Conservation (phyloP, 2,329 filamentous ascomycete species). For the Chaetomiaceae sp. region DNA sequence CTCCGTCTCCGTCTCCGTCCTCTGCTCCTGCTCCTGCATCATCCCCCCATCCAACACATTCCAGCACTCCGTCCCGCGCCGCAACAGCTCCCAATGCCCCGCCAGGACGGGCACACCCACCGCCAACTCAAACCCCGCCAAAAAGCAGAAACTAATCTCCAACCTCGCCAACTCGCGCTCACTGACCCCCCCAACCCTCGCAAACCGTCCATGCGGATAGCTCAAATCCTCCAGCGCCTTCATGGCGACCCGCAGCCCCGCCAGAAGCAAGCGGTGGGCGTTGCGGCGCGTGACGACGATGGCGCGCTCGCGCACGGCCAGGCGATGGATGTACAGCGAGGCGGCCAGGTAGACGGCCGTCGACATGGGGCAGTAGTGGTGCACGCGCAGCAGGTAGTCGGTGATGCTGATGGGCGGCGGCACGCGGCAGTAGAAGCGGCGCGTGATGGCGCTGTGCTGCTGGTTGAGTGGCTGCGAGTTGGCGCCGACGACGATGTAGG, state of each 20-base stretch:
- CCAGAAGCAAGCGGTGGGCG: conserved; percentile 78
- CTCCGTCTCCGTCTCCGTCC: too few relatives aligned
- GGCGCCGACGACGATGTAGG: conserved; percentile 58
- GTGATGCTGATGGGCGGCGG: conserved; percentile 76
- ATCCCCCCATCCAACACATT: conserved; percentile 12
- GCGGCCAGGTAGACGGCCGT: conserved; percentile 89
- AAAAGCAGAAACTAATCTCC: conserved; percentile 83
- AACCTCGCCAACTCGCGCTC: conserved; percentile 73
- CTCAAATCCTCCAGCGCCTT: conserved; percentile 92
- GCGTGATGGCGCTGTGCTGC: conserved; percentile 79
- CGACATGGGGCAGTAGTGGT: conserved; percentile 88
- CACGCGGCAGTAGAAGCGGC: conserved; percentile 88
- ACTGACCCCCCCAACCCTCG: conserved; percentile 82
- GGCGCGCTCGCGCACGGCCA: conserved; percentile 69
- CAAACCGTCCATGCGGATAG: conserved; percentile 77
- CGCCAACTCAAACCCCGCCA: conserved; percentile 75
- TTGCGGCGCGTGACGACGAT: conserved; percentile 79
- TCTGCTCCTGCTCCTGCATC: too few relatives aligned
- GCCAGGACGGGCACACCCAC: conserved; percentile 55
- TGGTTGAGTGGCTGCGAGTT: conserved; percentile 66
- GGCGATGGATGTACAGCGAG: conserved; percentile 76
- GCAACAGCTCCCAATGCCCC: conserved; percentile 62
- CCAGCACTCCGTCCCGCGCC: conserved; percentile 21
- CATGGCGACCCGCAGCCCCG: conserved; percentile 79
- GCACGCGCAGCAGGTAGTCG: conserved; percentile 80